Evolutionary conservation across 176 grass and related monocot species (phyloP), one percentile per base, ranked within the genome.

Genomic region (Puya raimondii): DNA sequence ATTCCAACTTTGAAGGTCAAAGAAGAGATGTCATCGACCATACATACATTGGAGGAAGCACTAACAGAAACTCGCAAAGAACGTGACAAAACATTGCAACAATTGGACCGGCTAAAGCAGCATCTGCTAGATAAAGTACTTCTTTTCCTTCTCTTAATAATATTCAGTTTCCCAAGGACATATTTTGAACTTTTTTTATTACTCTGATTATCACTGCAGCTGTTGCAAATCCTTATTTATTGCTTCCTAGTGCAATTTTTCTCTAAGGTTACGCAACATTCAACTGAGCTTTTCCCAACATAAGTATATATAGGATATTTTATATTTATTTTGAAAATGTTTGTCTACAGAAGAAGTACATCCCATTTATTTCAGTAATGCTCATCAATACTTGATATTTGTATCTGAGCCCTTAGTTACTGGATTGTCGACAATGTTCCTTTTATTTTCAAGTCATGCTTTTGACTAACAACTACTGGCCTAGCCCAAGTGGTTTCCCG

Each of bases 51-150:
- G 78, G 84, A 91, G 73, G 80, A 74, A 75, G 48, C 68, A 65
- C 53, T 99, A 64, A 79, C 86, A 65, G 86, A 73, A 17, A 66
- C 82, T 56, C 67, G 47, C 51, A 71, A 68, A 72, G 87, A 88
- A 79, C 88, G 80, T 53, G 95, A 99, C 47, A 91, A 86, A 63
- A 84, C 86, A 78, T 53, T 91, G 71, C 95, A 94, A 77, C 83
- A 94, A 82, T 84, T 91, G 77, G 80, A 78, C 80, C 80, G 95
- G 66, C 75, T 99, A 29, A 99, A 94, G 70, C 87, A 99, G 47
- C 95, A 99, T 79, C 83, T 99, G 70, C 72, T 99, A 52, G 95
- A 94, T 76, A 99, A 99, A 81, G 86, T 76, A 85, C 66, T n/a
- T 21, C 58, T 58, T 15, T 15, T 63, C 64, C 75, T 21, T 64